Conservation (phyloP, 345 rosid species). For the Pistacia atlantica region DNA sequence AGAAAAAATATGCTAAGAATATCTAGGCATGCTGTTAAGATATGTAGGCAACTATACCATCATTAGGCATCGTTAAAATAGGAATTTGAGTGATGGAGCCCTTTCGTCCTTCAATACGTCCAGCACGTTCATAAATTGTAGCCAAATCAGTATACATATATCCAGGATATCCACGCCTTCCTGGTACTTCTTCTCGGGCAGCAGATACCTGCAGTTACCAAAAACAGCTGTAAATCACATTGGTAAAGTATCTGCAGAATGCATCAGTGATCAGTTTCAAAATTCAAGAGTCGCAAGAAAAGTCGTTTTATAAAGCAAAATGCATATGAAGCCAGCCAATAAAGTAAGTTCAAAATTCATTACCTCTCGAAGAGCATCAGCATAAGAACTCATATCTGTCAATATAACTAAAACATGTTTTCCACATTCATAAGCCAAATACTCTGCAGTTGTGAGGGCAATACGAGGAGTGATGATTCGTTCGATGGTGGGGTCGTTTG, state of each 20-base stretch:
- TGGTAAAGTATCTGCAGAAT: not conserved
- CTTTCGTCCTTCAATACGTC: conserved; percentile 94
- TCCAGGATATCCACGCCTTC: conserved; percentile 99
- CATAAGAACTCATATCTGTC: conserved; percentile 97
- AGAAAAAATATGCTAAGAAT: not conserved
- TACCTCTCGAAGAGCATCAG: conserved; percentile 99
- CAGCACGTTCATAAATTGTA: conserved; percentile 96
- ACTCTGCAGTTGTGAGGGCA: conserved; percentile 96
- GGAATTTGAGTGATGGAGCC: conserved; percentile 99
- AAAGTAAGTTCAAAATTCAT: not conserved
- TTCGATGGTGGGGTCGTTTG: conserved; percentile 96
- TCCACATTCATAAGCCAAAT: conserved; percentile 96
- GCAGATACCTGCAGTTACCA: conserved; percentile 82
- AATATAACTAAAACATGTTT: conserved; percentile 97
- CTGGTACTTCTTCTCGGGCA: conserved; percentile 99
- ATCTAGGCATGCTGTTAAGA: not conserved
- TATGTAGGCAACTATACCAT: conserved; percentile 46
- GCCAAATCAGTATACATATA: conserved; percentile 99
- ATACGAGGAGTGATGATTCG: conserved; percentile 97
- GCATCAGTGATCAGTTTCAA: conserved; percentile 4
- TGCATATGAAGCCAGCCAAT: not conserved
- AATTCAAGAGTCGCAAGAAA: not conserved
- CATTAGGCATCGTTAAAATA: conserved; percentile 98
- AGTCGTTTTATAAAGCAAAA: not conserved
- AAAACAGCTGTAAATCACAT: not conserved